phyloP scores from a whole-genome alignment of 1,284 basidiomycete species.

The Cryptococcus depauperatus region DNA sequence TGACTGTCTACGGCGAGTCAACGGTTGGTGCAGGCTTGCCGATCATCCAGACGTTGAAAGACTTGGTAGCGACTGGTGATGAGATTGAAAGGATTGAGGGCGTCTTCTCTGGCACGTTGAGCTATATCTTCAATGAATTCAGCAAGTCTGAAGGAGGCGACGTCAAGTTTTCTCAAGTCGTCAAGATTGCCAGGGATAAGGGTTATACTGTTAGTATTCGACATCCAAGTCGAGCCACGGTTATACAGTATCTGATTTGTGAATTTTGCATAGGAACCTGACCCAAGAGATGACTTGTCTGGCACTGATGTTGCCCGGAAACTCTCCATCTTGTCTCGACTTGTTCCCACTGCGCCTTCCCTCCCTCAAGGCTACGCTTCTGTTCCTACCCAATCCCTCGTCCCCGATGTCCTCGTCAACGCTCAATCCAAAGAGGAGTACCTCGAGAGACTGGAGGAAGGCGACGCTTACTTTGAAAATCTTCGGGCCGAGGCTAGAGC shows the following conservation, averaged over 20 bases:
- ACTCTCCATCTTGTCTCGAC: constrained; percentile 85
- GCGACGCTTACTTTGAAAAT: constrained; percentile 70
- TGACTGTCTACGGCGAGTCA: constrained; percentile 73
- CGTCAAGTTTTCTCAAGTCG: constrained; percentile 74
- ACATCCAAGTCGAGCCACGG: too few relatives aligned
- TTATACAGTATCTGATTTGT: too few relatives aligned
- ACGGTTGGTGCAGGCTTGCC: constrained; percentile 96
- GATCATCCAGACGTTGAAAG: constrained; percentile 82
- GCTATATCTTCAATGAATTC: constrained; percentile 99
- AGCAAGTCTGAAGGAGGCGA: constrained; percentile 48
- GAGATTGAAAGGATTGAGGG: constrained; percentile 56
- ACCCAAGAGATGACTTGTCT: constrained; percentile 91
- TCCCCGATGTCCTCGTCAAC: constrained; percentile 64
- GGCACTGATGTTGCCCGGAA: constrained; percentile 96
- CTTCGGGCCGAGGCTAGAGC: constrained; percentile 67
- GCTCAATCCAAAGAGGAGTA: constrained; percentile 72
- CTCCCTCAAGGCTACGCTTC: constrained; percentile 66
- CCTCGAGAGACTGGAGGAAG: constrained; percentile 68
- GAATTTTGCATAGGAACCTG: constrained; percentile 64
- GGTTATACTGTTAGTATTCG: constrained; percentile 95
- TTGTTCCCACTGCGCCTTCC: constrained; percentile 48
- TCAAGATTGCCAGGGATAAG: constrained; percentile 77
- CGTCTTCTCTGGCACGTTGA: constrained; percentile 79
- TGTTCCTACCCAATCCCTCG: constrained; percentile 76
- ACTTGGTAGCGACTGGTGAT: constrained; percentile 86